Percentiles rank a stretch among this genome's conserved stretches.
These are phyloP conservation scores for Chrysosporium keratinophilum DNA, from an alignment of 2,329 filamentous ascomycete genomes.

Conservation along the genomic window DNA sequence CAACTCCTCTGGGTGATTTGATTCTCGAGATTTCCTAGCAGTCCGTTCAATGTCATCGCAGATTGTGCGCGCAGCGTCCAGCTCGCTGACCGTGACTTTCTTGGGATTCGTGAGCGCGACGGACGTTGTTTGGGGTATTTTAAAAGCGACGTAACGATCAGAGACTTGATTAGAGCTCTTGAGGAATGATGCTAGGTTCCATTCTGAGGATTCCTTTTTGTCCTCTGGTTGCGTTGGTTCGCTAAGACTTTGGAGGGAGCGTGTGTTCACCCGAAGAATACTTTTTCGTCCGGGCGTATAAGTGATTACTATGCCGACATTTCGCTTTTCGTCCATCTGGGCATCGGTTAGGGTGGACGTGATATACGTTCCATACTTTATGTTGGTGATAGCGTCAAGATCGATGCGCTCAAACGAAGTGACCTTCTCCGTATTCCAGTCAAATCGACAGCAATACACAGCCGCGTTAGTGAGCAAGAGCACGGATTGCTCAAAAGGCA, in stretches of 20 bases:
- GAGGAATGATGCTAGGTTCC: constrained; percentile 36
- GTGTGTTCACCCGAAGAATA: constrained; percentile 70
- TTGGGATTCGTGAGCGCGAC: constrained; percentile 18
- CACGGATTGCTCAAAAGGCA: constrained; percentile 79
- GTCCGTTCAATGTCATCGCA: constrained; percentile 67
- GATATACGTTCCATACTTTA: constrained; percentile 79
- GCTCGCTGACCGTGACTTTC: constrained; percentile 33
- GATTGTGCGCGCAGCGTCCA: constrained; percentile 51
- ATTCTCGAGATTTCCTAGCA: constrained; percentile 40
- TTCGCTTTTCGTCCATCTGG: constrained; percentile 66
- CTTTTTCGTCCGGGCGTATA: constrained; percentile 65
- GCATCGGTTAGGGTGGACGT: constrained; percentile 71
- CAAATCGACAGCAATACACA: constrained; percentile 80
- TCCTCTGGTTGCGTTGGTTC: constrained; percentile 28
- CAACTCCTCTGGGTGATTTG: constrained; percentile 26
- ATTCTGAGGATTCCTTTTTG: constrained; percentile 22
- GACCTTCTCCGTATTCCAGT: constrained; percentile 93
- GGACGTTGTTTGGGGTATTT: constrained; percentile 31
- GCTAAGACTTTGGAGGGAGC: constrained; percentile 56
- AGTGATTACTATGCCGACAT: constrained; percentile 71
- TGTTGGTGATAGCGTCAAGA: constrained; percentile 58
- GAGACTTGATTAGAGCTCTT: constrained; percentile 23
- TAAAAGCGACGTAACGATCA: constrained; percentile 35
- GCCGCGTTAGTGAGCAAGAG: constrained; percentile 76
- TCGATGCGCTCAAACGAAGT: constrained; percentile 80